Percentiles rank a stretch among this genome's conserved stretches.
Conservation (phyloP, 1,284 basidiomycete genomes). For the Golubevia pallescens region DNA sequence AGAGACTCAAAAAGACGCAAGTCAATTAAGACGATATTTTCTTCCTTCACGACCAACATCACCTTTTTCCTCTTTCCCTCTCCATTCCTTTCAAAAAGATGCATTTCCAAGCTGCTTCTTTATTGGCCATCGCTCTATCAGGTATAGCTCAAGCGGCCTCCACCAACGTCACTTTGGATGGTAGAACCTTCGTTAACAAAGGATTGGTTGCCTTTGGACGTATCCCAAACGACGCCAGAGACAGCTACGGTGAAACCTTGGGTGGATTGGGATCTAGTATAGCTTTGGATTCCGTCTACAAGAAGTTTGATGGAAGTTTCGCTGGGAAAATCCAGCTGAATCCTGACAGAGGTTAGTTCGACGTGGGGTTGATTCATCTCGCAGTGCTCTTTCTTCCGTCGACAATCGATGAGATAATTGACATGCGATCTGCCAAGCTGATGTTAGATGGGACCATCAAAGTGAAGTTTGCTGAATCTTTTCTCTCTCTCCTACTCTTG, state of each 20-base stretch:
- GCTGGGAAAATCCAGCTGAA: background rate
- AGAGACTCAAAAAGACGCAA: too few species aligned
- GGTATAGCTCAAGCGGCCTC: background rate
- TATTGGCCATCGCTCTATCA: background rate
- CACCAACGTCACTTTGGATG: constrained; percentile 28
- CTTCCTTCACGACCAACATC: too few species aligned
- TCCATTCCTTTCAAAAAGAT: too few species aligned
- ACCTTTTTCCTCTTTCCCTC: too few species aligned
- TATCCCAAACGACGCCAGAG: constrained; percentile 40
- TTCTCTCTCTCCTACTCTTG: too few species aligned
- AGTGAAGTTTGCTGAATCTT: too few species aligned
- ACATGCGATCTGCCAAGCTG: too few species aligned
- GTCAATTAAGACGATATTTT: too few species aligned
- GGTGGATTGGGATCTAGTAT: constrained; percentile 60
- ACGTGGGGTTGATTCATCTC: background rate
- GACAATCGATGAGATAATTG: too few species aligned
- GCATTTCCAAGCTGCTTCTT: background rate
- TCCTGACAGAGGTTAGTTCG: background rate
- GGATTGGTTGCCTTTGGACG: constrained; percentile 64
- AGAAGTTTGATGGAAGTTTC: constrained; percentile 3
- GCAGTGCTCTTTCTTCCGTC: too few species aligned
- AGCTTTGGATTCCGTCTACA: constrained; percentile 22
- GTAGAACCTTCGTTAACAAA: constrained; percentile 48
- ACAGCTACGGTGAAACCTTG: constrained; percentile 60
- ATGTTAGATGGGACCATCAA: too few species aligned